Evolutionary conservation across 2,329 filamentous ascomycete species (phyloP).

Genomic region (Stagonosporopsis rhizophila): DNA sequence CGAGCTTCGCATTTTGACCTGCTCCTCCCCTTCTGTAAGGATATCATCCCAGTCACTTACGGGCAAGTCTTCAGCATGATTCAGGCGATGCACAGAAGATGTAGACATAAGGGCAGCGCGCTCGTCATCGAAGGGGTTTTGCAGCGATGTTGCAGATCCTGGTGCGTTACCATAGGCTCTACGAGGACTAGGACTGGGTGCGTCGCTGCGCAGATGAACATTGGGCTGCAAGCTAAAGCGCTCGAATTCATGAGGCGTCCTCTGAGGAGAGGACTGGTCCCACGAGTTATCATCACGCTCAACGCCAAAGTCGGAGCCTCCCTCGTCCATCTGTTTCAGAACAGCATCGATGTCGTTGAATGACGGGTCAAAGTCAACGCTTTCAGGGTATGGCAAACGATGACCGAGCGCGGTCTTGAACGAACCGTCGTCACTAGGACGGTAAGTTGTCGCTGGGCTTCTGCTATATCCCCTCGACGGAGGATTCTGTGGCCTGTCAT

Average conservation of each 20-base stretch:
- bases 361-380: slow-evolving; percentile 53
- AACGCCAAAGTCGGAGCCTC: slow-evolving; percentile 75
- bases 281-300: slow-evolving; percentile 65
- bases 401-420: slow-evolving; percentile 47
- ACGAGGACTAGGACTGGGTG: slow-evolving; percentile 74
- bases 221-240: slow-evolving; percentile 42
- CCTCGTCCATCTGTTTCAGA: slow-evolving; percentile 83
- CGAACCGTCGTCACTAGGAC: slow-evolving; percentile 50
- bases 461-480: slow-evolving; percentile 38
- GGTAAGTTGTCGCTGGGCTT: slow-evolving; percentile 50
- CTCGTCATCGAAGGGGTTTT: slow-evolving; percentile 68
- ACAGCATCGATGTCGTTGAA: slow-evolving; percentile 91
- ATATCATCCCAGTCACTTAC: slow-evolving; percentile 96
- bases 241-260: slow-evolving; percentile 45
- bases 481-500: slow-evolving; percentile 19
- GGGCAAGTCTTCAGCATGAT: slow-evolving; percentile 68
- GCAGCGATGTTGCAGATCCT: slow-evolving; percentile 47
- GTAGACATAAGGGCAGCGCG: slow-evolving; percentile 63
- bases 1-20: slow-evolving; percentile 78
- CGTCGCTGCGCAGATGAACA: slow-evolving; percentile 67
- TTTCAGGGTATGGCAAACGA: slow-evolving; percentile 43
- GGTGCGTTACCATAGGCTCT: slow-evolving; percentile 52
- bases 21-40: slow-evolving; percentile 75
- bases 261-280: slow-evolving; percentile 43
- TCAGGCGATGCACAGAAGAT: slow-evolving; percentile 68